Evolutionary conservation across 106 monocot species (phyloP).

Genomic region (Dendrobium chrysotoxum): DNA sequence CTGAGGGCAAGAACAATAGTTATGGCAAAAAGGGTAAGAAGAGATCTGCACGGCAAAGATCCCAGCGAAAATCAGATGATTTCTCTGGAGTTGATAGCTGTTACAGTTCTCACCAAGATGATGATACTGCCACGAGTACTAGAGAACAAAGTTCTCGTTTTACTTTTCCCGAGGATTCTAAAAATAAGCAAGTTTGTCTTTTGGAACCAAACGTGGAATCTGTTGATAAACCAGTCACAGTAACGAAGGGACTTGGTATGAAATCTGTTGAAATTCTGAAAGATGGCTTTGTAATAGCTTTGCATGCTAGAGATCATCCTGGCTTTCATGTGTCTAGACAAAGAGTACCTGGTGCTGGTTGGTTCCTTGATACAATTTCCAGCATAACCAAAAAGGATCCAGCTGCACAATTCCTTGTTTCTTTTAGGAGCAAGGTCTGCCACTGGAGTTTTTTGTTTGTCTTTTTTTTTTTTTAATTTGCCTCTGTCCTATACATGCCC

Average conservation of each 20-base stretch:
- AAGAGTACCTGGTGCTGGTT: conserved; percentile 68
- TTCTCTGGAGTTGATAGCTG: conserved; percentile 58
- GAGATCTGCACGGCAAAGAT: conserved; percentile 70
- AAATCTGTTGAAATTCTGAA: conserved; percentile 47
- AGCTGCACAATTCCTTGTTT: conserved; percentile 77
- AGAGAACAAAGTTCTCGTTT: conserved; percentile 81
- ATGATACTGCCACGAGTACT: conserved; percentile 58
- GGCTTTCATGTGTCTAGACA: conserved; percentile 73
- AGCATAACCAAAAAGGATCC: conserved; percentile 94
- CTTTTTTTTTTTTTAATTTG: not conserved
- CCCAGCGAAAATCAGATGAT: conserved; percentile 60
- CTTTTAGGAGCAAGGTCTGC: conserved; percentile 73
- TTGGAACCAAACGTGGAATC: conserved; percentile 52
- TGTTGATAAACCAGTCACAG: conserved; percentile 25
- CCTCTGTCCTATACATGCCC: not conserved
- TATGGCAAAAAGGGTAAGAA: conserved; percentile 93
- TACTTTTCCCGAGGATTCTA: conserved; percentile 85
- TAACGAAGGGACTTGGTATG: conserved; percentile 6
- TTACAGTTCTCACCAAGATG: conserved; percentile 50
- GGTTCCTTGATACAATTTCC: conserved; percentile 65
- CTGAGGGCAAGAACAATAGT: conserved; percentile 60
- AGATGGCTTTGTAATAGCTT: conserved; percentile 77
- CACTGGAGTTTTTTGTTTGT: not conserved
- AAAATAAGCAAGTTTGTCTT: conserved; percentile 48
- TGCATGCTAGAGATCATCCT: conserved; percentile 48